These are phyloP conservation scores for Metschnikowia gelsemii DNA, from an alignment of 805 yeast species.

Conservation along the genomic window DNA sequence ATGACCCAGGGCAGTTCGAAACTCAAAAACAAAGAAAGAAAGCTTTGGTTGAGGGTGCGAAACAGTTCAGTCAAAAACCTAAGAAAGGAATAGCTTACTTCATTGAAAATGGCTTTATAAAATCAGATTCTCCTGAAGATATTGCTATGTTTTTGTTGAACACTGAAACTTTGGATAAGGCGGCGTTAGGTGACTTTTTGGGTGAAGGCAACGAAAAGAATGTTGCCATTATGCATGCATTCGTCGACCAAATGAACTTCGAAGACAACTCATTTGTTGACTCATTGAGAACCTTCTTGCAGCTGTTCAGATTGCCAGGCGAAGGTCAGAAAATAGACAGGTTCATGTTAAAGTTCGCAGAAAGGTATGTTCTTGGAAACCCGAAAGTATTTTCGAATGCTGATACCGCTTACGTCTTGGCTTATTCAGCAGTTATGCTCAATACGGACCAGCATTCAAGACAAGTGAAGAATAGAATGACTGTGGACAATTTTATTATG, in stretches of 20 bases:
- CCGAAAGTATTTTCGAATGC: slow-evolving; percentile 88
- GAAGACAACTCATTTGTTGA: slow-evolving; percentile 68
- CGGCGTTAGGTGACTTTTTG: slow-evolving; percentile 83
- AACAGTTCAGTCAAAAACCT: slow-evolving; percentile 81
- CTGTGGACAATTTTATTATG: slow-evolving; percentile 77
- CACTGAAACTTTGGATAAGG: slow-evolving; percentile 77
- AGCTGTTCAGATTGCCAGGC: slow-evolving; percentile 91
- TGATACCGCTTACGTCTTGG: slow-evolving; percentile 88
- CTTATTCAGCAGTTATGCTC: slow-evolving; percentile 88
- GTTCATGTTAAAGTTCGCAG: slow-evolving; percentile 95
- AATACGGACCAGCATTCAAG: slow-evolving; percentile 93
- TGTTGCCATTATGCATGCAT: slow-evolving; percentile 85
- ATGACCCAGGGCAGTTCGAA: slow-evolving; percentile 84
- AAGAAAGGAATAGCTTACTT: slow-evolving; percentile 71
- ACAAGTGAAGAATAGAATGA: slow-evolving; percentile 84
- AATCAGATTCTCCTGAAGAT: slow-evolving; percentile 56
- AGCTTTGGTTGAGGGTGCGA: slow-evolving; percentile 72
- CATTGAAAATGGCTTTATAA: slow-evolving; percentile 61
- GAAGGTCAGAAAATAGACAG: slow-evolving; percentile 98
- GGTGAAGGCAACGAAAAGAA: slow-evolving; percentile 85
- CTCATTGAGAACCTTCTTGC: slow-evolving; percentile 81
- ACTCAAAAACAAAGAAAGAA: slow-evolving; percentile 79
- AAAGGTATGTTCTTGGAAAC: slow-evolving; percentile 83
- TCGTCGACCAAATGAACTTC: slow-evolving; percentile 87
- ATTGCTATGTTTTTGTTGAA: slow-evolving; percentile 73